phyloP scores from a whole-genome alignment of 768 basidiomycete species.

The Pleurotus sapidus region DNA sequence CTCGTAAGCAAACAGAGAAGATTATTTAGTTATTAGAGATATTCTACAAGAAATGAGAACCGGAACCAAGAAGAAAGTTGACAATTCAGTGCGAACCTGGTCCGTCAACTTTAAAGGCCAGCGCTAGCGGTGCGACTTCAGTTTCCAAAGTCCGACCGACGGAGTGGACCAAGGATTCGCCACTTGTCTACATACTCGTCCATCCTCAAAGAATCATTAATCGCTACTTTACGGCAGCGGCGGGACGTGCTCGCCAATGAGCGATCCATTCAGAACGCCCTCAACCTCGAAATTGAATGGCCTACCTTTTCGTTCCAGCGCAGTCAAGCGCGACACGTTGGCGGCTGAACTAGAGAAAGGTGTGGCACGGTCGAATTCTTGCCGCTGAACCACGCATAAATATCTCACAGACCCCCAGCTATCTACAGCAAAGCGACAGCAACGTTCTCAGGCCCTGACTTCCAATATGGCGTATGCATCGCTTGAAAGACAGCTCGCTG shows the following conservation, averaged over 20 bases:
- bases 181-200: too few relatives aligned
- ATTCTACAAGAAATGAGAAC: too few relatives aligned
- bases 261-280: background rate
- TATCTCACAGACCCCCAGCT: conserved; percentile 54
- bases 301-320: conserved; percentile 21
- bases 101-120: too few relatives aligned
- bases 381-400: conserved; percentile 4
- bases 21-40: too few relatives aligned
- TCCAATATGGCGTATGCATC: conserved; percentile 59
- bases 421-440: conserved; percentile 65
- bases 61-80: too few relatives aligned
- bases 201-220: too few relatives aligned
- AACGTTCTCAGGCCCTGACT: conserved; percentile 60
- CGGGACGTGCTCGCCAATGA: background rate
- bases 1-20: too few relatives aligned
- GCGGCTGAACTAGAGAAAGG: conserved; percentile 69
- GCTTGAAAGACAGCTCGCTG: conserved; percentile 65
- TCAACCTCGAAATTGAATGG: background rate
- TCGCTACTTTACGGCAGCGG: too few relatives aligned
- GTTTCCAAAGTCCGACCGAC: too few relatives aligned
- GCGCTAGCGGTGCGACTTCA: too few relatives aligned
- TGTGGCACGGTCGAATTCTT: conserved; percentile 12
- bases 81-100: too few relatives aligned
- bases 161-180: too few relatives aligned
- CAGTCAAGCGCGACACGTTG: conserved; percentile 60